Evolutionary conservation across 139 green algal genomes (phyloP).

Genomic region (Chlamydomonas schloesseri): DNA sequence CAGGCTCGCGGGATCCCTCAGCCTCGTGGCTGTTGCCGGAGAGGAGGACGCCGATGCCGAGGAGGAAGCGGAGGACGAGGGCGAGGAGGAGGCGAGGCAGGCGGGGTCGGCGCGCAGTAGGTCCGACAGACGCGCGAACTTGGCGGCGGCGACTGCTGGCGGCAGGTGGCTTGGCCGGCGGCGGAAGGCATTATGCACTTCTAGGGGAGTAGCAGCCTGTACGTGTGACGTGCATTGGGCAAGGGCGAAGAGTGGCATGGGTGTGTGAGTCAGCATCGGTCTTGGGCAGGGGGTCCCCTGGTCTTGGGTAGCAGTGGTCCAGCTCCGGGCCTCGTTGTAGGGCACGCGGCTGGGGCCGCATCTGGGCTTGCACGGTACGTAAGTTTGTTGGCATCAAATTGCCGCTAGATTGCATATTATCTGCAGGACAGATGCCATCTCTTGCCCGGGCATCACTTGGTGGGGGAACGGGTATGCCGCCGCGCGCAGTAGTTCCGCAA

Average conservation of each 20-base stretch:
- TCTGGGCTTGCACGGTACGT: too few species aligned
- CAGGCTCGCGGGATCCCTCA: neutral
- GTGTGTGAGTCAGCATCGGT: neutral
- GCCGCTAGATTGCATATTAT: too few species aligned
- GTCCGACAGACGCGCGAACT: slow-evolving; percentile 1
- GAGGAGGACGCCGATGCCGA: too few species aligned
- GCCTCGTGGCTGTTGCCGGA: neutral
- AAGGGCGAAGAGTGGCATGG: neutral
- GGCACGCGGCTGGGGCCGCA: too few species aligned
- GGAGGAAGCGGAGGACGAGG: neutral
- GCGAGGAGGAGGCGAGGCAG: neutral
- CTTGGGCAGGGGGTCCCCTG: neutral
- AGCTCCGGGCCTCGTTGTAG: neutral
- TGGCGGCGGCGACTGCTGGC: slow-evolving; percentile 8
- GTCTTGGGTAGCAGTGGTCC: neutral
- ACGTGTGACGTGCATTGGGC: too few species aligned
- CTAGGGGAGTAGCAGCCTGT: neutral
- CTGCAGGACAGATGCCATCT: too few species aligned
- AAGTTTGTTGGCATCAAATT: too few species aligned
- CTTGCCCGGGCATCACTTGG: too few species aligned
- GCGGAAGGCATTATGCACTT: slow-evolving; percentile 12
- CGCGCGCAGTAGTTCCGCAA: too few species aligned
- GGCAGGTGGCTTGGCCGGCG: neutral
- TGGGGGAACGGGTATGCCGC: too few species aligned
- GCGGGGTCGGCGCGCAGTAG: neutral